These are phyloP conservation scores for Solanum lignicaule DNA, from an alignment of 257 asterid species.

Conservation along the genomic window DNA sequence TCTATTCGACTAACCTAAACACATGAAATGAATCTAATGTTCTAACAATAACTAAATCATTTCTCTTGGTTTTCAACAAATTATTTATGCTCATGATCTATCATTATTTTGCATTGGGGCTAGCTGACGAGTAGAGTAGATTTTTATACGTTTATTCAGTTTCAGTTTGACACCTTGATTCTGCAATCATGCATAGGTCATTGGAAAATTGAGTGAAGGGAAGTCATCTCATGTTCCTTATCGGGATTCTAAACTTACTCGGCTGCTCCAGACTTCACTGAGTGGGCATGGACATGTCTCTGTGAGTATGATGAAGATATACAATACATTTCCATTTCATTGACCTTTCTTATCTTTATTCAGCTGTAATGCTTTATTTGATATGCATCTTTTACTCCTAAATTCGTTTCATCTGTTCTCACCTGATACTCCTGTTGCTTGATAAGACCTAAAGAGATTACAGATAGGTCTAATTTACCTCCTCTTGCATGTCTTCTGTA, in stretches of 20 bases:
- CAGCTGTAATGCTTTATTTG: background rate
- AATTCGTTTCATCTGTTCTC: background rate
- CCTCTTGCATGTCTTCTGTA: constrained; percentile 22
- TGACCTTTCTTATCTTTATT: background rate
- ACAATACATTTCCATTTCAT: background rate
- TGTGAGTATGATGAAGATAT: constrained; percentile 34
- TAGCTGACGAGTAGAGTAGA: background rate
- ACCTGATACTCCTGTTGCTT: background rate
- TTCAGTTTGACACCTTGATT: constrained; percentile 9
- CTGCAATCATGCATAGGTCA: constrained; percentile 46
- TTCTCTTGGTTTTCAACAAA: background rate
- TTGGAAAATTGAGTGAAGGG: constrained; percentile 98
- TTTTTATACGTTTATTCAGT: background rate
- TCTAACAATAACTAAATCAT: background rate
- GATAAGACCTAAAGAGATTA: background rate
- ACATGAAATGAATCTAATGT: background rate
- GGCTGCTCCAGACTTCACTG: constrained; percentile 87
- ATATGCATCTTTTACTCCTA: background rate
- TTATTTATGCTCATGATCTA: background rate
- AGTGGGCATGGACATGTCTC: constrained; percentile 99
- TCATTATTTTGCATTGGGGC: background rate
- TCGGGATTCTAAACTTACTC: constrained; percentile 96
- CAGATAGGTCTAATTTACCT: background rate
- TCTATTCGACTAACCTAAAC: background rate
- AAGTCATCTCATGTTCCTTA: constrained; percentile 93